Evolutionary conservation across 495 filamentous ascomycete species (phyloP).

Genomic region (Lasiosphaeria ovina): DNA sequence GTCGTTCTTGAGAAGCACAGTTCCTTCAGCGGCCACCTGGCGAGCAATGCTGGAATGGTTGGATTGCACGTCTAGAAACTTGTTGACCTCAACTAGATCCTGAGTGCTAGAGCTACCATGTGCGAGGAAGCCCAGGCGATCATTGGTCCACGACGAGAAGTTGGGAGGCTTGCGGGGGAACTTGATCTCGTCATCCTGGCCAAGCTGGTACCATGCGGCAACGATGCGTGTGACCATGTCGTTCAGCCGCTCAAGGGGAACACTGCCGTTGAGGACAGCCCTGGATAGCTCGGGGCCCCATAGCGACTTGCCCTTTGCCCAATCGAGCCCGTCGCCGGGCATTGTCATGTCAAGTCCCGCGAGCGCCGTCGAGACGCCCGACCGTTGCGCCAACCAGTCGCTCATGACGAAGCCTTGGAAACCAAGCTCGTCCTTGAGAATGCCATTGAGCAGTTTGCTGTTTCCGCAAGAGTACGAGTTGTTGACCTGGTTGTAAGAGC

Average conservation of each 20-base stretch:
- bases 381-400: conserved; percentile 89
- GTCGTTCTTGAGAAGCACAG: conserved; percentile 80
- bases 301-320: conserved; percentile 73
- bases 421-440: conserved; percentile 91
- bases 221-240: conserved; percentile 94
- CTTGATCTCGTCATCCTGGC: conserved; percentile 69
- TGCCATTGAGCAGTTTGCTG: conserved; percentile 85
- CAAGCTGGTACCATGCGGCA: conserved; percentile 87
- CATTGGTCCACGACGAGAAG: conserved; percentile 86
- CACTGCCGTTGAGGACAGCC: conserved; percentile 75
- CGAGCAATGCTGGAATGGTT: conserved; percentile 69
- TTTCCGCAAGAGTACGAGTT: conserved; percentile 90
- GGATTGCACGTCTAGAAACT: conserved; percentile 70
- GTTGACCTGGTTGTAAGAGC: conserved; percentile 86
- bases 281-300: conserved; percentile 78
- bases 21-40: conserved; percentile 78
- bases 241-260: conserved; percentile 79
- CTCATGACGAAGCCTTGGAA: conserved; percentile 94
- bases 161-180: conserved; percentile 74
- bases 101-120: conserved; percentile 57
- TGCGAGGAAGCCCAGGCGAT: conserved; percentile 62
- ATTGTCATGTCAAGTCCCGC: conserved; percentile 92
- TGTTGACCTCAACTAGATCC: conserved; percentile 65
- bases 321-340: conserved; percentile 83
- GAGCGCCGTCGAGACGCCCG: conserved; percentile 74